Base-by-base conservation (phyloP, 306 rosid species). In the Quercus dentata region DNA sequence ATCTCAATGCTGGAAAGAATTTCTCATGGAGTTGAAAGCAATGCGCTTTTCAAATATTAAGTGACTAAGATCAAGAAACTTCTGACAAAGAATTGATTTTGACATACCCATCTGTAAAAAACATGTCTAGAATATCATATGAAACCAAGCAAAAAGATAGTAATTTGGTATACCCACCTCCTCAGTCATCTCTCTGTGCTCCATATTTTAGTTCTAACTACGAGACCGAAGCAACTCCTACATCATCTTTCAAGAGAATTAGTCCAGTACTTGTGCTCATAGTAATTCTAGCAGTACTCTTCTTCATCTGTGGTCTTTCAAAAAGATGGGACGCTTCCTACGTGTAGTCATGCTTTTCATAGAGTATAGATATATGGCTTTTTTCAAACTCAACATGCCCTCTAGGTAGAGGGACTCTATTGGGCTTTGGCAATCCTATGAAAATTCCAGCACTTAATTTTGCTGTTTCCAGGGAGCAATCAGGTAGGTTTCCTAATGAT, bases 321-420 rank as follows among this genome's bases (percentile, higher is more conserved):
- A 6, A 38, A 38, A 6, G 44, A 35, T 35, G 44, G 97, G 56
- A 77, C 90, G 84, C 87, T 94, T 68, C 99, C 99, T 1, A 30
- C 71, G 3, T 94, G 99, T 74, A 79, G 92, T 51, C 99, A 94
- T 80, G 97, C 99, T 8, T 94, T 92, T 67, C 97, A 94, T 78
- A 79, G 77, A 76, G 49, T 94, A 89, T 91, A 31, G 95, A 92
- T 78, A 90, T 92, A n/a, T 94, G 99, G 99, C 97, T 94, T 19
- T 87, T 92, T 17, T 87, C 99, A 15, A 90, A 89, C 38, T 88
- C 92, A 18, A 92, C 97, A n/a, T 94, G 99, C 67, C 99, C 99
- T 75, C 95, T 94, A 28, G 92, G 99, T 75, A 86, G 97, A 83
- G 83, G 88, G 1, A 76, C 88, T 75, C 84, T 90, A 69, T 75